Percentiles rank a stretch among this genome's conserved stretches.
phyloP scores from a whole-genome alignment of 192 early-diverging fungal species.

The Linnemannia schmuckeri region DNA sequence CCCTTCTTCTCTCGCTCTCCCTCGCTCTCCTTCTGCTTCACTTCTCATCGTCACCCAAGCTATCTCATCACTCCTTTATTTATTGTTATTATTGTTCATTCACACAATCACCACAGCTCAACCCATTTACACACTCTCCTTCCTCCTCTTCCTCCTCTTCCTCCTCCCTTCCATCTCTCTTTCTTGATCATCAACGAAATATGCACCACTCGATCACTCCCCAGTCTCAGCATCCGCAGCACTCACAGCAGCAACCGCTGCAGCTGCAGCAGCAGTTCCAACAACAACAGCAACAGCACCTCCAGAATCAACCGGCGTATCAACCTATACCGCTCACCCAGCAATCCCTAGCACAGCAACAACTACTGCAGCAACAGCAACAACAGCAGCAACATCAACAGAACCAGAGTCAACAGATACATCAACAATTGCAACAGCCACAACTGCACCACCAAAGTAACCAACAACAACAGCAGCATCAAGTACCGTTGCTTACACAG shows the following conservation, averaged over 20 bases:
- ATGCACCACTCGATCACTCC: slow-evolving; percentile 31
- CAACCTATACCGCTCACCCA: slow-evolving; percentile 18
- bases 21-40: not conserved
- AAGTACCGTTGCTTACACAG: slow-evolving; percentile 5
- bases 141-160: not conserved
- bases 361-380: slow-evolving; percentile 32
- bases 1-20: slow-evolving; percentile 10
- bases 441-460: slow-evolving; percentile 21
- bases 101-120: not conserved
- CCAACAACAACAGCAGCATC: slow-evolving; percentile 3
- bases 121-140: not conserved
- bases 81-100: not conserved
- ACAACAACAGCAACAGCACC: slow-evolving; percentile 11
- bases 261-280: not conserved
- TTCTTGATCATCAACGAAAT: not conserved
- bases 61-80: not conserved
- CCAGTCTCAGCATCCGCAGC: slow-evolving; percentile 22
- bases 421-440: not conserved
- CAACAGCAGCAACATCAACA: slow-evolving; percentile 19
- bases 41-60: not conserved
- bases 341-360: slow-evolving; percentile 26
- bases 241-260: slow-evolving; percentile 20
- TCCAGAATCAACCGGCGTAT: slow-evolving; percentile 19
- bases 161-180: not conserved
- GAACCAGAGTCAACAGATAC: not conserved